Conservation (phyloP, 2,329 filamentous ascomycete genomes). For the Ophiostoma montium region DNA sequence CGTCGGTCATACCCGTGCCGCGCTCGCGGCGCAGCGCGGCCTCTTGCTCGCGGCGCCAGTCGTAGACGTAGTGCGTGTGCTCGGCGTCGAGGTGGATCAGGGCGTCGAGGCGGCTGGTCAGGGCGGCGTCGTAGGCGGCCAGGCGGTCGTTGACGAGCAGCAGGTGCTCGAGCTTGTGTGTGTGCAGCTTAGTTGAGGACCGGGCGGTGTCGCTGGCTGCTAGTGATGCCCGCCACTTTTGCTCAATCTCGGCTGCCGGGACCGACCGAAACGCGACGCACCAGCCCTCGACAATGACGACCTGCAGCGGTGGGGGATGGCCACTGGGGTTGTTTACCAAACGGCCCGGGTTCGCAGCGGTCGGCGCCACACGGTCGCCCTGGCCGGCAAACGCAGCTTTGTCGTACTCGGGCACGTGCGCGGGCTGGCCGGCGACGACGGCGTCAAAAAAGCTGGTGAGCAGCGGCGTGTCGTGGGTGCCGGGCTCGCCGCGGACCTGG, state of each 20-base stretch:
- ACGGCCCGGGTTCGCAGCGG: constrained; percentile 41
- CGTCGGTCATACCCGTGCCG: constrained; percentile 68
- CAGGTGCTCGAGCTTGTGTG: constrained; percentile 35
- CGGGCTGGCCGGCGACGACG: constrained; percentile 36
- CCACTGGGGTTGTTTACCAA: constrained; percentile 34
- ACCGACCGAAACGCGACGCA: constrained; percentile 70
- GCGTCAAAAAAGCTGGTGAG: constrained; percentile 45
- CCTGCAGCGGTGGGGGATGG: constrained; percentile 31
- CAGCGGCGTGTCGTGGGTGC: constrained; percentile 63
- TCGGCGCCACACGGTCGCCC: constrained; percentile 56
- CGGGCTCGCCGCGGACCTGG: constrained; percentile 71
- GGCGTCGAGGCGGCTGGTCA: constrained; percentile 36
- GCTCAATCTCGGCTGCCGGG: constrained; percentile 30
- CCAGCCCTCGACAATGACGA: constrained; percentile 83
- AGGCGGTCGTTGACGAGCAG: constrained; percentile 35
- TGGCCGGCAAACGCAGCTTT: constrained; percentile 64
- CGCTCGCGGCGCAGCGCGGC: constrained; percentile 48
- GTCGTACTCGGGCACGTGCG: constrained; percentile 61
- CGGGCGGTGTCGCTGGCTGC: constrained; percentile 12
- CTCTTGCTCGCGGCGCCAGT: constrained; percentile 75
- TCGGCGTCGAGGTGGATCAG: constrained; percentile 54
- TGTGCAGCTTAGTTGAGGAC: constrained; percentile 28
- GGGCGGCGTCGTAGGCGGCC: constrained; percentile 27
- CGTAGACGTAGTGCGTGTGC: constrained; percentile 62
- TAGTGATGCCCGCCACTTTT: constrained; percentile 31